Evolutionary conservation across 352 stramenopile genomes (phyloP), one percentile per base, ranked within the genome.

Genomic region (Phytophthora europaea): DNA sequence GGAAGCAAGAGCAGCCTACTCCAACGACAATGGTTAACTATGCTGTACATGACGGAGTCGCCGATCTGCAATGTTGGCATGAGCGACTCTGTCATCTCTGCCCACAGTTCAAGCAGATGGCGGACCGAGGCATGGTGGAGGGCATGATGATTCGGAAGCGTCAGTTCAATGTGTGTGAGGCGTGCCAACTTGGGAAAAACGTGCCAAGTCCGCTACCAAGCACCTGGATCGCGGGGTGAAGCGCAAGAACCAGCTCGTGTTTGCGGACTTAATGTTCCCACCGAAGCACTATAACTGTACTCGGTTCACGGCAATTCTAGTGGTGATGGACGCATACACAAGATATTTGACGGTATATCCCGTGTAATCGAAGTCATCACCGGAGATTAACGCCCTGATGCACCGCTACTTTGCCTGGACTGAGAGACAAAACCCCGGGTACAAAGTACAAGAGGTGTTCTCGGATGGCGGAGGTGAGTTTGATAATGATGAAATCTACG

Each of bases 41-140:
- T 36, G 45, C 23, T 40, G 1, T 64, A 7, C 12, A 18, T 54
- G 60, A 60, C 9, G 60, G 60, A 23, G 60, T 59, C 1, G 48
- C 33, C 13, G 47, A 67, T 10, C 13, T 52, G 10, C 50, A 61
- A 4, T 55, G 50, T 22, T 67, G 61, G 61, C 50, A 67, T 20
- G 61, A 67, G 5, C 33, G 50, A 8, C 36, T 67, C 10, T 50
- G 61, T 0, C 50, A 67, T 23, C 12, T 61, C 2, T 54, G 36
- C 51, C 50, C 48, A 1, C 48, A 67, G 18, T 48, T 28, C 9
- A 51, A 61, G 36, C 12, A 55, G 9, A 67, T 54, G 50, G 34
- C 23, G 0, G 58, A 56, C 8, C 3, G 38, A 22, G 31, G 22
- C 1, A n/a, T 57, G 2, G 58, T 65, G 1, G 28, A 50, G 18